These are phyloP conservation scores for Curvularia verruculosa DNA, from an alignment of 2,329 filamentous ascomycete species.

Conservation along the genomic window DNA sequence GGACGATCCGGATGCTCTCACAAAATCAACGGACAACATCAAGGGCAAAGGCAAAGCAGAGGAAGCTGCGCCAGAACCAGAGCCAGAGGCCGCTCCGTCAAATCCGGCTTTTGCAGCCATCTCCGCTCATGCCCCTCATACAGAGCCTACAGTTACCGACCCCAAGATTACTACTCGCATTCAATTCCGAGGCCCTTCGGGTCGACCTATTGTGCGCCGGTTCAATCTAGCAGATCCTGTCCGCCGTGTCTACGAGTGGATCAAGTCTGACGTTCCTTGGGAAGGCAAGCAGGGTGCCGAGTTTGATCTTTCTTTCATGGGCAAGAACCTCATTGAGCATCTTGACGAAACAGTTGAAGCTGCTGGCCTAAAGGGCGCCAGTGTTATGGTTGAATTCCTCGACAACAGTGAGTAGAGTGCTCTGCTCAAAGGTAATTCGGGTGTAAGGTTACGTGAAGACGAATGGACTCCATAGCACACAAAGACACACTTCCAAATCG, in stretches of 20 bases:
- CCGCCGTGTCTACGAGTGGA: conserved; percentile 89
- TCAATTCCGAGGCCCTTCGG: conserved; percentile 77
- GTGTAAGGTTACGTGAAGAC: neutral
- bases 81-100: conserved; percentile 20
- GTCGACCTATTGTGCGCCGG: conserved; percentile 82
- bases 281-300: conserved; percentile 77
- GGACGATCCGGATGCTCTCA: conserved; percentile 86
- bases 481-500: neutral
- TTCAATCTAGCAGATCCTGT: conserved; percentile 80
- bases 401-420: conserved; percentile 25
- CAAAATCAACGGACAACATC: conserved; percentile 66
- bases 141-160: conserved; percentile 71
- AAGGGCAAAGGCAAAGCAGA: conserved; percentile 55
- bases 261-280: conserved; percentile 81
- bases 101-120: conserved; percentile 71
- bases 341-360: conserved; percentile 78
- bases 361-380: conserved; percentile 87
- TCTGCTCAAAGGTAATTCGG: neutral
- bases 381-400: conserved; percentile 89
- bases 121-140: conserved; percentile 72
- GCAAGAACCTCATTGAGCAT: conserved; percentile 79
- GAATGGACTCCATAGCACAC: neutral
- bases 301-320: conserved; percentile 90
- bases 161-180: conserved; percentile 81
- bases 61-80: conserved; percentile 20